Percentiles rank a stretch among this genome's conserved stretches.
These are phyloP conservation scores for Pistacia atlantica DNA, from an alignment of 345 rosid genomes.

Conservation along the genomic window DNA sequence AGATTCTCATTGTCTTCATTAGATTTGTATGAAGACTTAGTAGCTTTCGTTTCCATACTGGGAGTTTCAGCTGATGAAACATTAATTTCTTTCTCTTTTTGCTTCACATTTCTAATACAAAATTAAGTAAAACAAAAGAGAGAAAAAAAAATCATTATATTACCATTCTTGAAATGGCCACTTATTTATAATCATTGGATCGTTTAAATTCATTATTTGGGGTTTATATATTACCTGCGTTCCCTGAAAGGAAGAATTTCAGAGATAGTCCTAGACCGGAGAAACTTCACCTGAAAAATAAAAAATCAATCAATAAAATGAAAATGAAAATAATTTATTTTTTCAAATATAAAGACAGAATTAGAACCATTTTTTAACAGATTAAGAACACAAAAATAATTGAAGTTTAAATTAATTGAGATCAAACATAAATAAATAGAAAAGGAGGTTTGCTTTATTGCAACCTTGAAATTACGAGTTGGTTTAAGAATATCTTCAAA, in stretches of 20 bases:
- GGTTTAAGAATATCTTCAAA: conserved; percentile 25
- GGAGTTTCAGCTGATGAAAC: background rate
- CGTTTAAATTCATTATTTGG: background rate
- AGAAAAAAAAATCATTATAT: background rate
- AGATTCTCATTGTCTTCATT: conserved; percentile 20
- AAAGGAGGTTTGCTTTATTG: too few relatives aligned
- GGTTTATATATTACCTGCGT: conserved; percentile 9
- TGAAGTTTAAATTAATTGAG: too few relatives aligned
- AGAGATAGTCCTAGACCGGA: conserved; percentile 20
- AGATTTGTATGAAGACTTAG: background rate
- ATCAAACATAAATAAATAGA: too few relatives aligned
- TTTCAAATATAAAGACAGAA: too few relatives aligned
- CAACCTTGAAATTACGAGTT: conserved; percentile 15
- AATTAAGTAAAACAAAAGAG: too few relatives aligned
- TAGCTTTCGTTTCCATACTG: background rate
- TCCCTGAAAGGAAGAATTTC: conserved; percentile 29
- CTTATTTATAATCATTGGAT: too few relatives aligned
- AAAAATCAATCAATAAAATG: too few relatives aligned
- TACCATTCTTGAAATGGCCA: too few relatives aligned
- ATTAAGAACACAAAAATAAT: too few relatives aligned
- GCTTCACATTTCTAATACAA: conserved; percentile 14
- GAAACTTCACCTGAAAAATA: conserved; percentile 22
- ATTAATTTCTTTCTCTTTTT: background rate
- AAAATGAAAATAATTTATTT: too few relatives aligned
- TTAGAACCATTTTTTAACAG: too few relatives aligned